Evolutionary conservation across 2,329 filamentous ascomycete species (phyloP).

Genomic region (Didymella keratinophila): DNA sequence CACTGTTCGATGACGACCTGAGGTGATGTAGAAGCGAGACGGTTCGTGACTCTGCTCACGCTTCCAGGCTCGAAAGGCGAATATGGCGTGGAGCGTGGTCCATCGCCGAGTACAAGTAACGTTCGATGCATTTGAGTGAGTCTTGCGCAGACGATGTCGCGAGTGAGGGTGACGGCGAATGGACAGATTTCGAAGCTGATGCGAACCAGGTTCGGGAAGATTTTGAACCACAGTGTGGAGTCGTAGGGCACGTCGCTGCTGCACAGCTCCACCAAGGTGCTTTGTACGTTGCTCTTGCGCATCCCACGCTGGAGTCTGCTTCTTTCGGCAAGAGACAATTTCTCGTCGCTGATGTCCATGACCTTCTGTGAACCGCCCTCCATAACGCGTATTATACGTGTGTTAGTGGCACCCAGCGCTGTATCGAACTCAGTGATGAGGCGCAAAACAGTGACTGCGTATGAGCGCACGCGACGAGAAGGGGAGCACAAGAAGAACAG

Average conservation of each 20-base stretch:
- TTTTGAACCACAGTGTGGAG: constrained; percentile 94
- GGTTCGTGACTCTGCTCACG: constrained; percentile 65
- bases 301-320: constrained; percentile 91
- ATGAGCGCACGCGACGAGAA: constrained; percentile 84
- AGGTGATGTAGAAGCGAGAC: constrained; percentile 71
- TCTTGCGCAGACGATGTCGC: constrained; percentile 91
- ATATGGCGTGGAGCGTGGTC: constrained; percentile 56
- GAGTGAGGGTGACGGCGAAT: constrained; percentile 86
- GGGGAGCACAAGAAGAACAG: constrained; percentile 98
- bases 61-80: constrained; percentile 68
- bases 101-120: constrained; percentile 81
- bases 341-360: constrained; percentile 91
- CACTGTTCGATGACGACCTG: constrained; percentile 95
- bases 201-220: constrained; percentile 93
- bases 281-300: constrained; percentile 81
- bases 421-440: constrained; percentile 93
- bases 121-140: constrained; percentile 91
- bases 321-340: constrained; percentile 87
- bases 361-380: constrained; percentile 88
- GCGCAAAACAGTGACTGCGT: constrained; percentile 89
- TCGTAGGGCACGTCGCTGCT: constrained; percentile 96
- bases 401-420: constrained; percentile 81
- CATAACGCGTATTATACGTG: constrained; percentile 87
- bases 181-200: constrained; percentile 91
- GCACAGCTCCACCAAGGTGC: constrained; percentile 90